Evolutionary conservation across 129 eudicot species (phyloP).

Genomic region (Flaveria ramosissima): DNA sequence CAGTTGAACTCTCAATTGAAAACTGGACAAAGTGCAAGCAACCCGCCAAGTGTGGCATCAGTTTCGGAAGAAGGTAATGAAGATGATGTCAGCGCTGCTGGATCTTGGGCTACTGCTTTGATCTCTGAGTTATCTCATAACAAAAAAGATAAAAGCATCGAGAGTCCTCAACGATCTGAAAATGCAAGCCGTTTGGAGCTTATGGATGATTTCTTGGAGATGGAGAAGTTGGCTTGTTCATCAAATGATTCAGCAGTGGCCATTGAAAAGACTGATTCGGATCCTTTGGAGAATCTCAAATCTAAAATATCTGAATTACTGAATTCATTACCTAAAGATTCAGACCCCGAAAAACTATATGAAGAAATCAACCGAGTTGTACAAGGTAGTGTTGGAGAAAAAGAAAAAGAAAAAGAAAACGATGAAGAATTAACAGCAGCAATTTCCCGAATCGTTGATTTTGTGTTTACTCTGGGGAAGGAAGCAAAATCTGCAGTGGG

Average conservation of each 20-base stretch:
- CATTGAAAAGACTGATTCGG: slow-evolving; percentile 31
- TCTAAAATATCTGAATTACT: slow-evolving; percentile 51
- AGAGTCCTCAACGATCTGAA: slow-evolving; percentile 56
- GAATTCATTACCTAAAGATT: slow-evolving; percentile 50
- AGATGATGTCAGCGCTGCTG: slow-evolving; percentile 72
- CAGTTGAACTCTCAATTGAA: slow-evolving; percentile 50
- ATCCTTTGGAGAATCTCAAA: slow-evolving; percentile 30
- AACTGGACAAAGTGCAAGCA: slow-evolving; percentile 49
- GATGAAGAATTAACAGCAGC: slow-evolving; percentile 53
- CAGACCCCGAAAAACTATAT: slow-evolving; percentile 44
- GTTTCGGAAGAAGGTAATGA: slow-evolving; percentile 87
- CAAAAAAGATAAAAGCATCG: slow-evolving; percentile 61
- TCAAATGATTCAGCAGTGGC: slow-evolving; percentile 48
- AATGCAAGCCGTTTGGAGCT: slow-evolving; percentile 67
- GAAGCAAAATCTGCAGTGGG: slow-evolving; percentile 62
- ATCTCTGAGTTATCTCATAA: slow-evolving; percentile 58
- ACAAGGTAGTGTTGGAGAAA: slow-evolving; percentile 35
- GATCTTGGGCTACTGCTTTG: slow-evolving; percentile 73
- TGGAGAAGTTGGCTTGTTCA: slow-evolving; percentile 86
- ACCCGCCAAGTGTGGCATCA: slow-evolving; percentile 72
- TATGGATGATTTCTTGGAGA: slow-evolving; percentile 97
- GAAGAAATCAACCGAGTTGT: slow-evolving; percentile 53
- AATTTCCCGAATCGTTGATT: slow-evolving; percentile 62
- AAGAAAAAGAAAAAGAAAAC: slow-evolving; percentile 20
- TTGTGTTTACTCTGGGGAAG: slow-evolving; percentile 57